phyloP scores from a whole-genome alignment of 352 stramenopile genomes.

The Globisporangium orthogonon region DNA sequence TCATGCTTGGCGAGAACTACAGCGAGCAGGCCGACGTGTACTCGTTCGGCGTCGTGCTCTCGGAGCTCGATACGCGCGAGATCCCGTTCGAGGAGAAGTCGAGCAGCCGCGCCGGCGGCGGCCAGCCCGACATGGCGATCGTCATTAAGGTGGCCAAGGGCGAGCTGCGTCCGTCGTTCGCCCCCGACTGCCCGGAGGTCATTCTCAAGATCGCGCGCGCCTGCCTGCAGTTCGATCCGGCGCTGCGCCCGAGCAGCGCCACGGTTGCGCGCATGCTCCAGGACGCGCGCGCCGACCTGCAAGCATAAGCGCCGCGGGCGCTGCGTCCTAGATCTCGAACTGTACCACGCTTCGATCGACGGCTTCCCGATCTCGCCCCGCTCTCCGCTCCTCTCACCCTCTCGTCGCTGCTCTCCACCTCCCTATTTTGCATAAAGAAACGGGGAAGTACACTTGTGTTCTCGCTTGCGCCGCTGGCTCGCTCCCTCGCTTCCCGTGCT shows the following conservation, averaged over 20 bases:
- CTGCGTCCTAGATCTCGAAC: background rate
- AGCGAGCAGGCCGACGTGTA: constrained; percentile 84
- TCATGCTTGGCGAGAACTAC: constrained; percentile 87
- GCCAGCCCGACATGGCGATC: constrained; percentile 74
- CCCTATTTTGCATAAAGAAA: constrained; percentile 7
- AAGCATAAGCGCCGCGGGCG: constrained; percentile 12
- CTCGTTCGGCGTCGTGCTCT: constrained; percentile 86
- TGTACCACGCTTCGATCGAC: constrained; percentile 1
- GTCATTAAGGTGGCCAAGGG: constrained; percentile 76
- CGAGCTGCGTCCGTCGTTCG: constrained; percentile 75
- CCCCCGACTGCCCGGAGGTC: constrained; percentile 23
- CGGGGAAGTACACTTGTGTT: constrained; percentile 3
- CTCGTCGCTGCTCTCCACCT: background rate
- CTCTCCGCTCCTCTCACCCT: background rate
- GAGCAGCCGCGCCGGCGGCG: constrained; percentile 43
- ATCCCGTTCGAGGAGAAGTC: constrained; percentile 87
- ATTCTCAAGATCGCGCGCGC: constrained; percentile 74
- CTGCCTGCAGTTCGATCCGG: constrained; percentile 82
- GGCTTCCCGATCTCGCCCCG: background rate
- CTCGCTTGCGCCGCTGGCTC: background rate
- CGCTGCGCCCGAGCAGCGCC: constrained; percentile 62
- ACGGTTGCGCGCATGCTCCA: constrained; percentile 77
- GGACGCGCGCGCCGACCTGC: constrained; percentile 55
- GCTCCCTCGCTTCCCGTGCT: background rate
- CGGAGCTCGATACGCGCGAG: constrained; percentile 80